Base-by-base conservation (phyloP, 208 protist species). In the Leishmania mexicana region DNA sequence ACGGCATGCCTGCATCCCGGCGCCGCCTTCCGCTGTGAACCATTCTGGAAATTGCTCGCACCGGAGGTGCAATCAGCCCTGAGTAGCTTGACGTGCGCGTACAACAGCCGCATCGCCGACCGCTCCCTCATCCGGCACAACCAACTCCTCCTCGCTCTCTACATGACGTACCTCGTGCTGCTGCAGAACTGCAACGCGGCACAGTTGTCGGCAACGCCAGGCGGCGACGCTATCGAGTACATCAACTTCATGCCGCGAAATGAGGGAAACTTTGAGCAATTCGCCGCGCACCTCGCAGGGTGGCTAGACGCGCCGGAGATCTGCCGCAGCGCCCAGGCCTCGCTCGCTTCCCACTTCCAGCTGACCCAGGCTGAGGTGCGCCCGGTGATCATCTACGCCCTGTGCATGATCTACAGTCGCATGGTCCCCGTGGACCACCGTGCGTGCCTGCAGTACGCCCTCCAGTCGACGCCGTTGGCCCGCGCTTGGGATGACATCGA, bases 401-500 rank as follows among this genome's bases (percentile, higher is more conserved):
- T 96, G 49, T 86, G 86, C 65, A 96, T 96, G 92, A 87, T 96
- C 72, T 95, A 92, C 88, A 96, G 93, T 78, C 93, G 93, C 75
- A 93, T 94, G 90, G 90, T 94, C 31, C 93, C 93, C 17, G 88
- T 96, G 72, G 91, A 95, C 76, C 89, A 95, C 84, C 82, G 85
- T 17, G 88, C 83, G 76, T 82, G 88, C 47, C 73, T 96, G 54
- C 60, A 89, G 53, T 86, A 84, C 73, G 87, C 92, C 24, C 93
- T 95, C 79, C 84, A 84, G 58, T 83, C 87, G 47, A 95, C 93
- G 17, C 87, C 90, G 5, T 91, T 90, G 57, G 88, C 75, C n/a
- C 60, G 75, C 79, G 79, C 83, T 6, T 93, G 91, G 81, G 86
- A 86, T 21, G 67, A 89, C 71, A 74, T 85, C 35, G 76, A 77